Conservation (phyloP, 2,329 filamentous ascomycete species). For the Cercospora zeae-maydis region DNA sequence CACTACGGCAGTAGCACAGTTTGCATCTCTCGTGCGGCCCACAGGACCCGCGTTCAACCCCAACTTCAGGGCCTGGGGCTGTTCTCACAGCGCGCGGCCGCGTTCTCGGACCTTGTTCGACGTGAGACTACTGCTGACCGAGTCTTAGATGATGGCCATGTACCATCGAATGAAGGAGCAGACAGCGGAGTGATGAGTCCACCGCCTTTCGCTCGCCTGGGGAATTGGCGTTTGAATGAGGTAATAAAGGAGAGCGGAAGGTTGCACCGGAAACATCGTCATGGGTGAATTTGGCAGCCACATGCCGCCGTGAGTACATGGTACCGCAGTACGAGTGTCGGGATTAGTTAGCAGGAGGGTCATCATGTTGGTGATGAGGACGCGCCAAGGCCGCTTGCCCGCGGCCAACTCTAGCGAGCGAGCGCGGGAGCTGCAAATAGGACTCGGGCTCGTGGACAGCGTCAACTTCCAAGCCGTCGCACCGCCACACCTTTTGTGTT, state of each 20-base stretch:
- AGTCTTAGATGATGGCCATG: constrained; percentile 11
- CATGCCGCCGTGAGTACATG: constrained; percentile 6
- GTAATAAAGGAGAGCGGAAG: constrained; percentile 8
- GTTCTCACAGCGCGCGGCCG: background rate
- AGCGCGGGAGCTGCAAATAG: constrained; percentile 4
- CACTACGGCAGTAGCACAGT: background rate
- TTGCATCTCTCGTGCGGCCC: background rate
- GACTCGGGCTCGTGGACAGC: constrained; percentile 3
- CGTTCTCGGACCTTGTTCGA: background rate
- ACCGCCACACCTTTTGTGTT: constrained; percentile 9
- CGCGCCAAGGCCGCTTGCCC: constrained; percentile 5
- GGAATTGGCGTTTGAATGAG: background rate
- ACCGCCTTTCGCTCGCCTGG: background rate
- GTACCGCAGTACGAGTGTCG: background rate
- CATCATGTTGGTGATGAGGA: background rate
- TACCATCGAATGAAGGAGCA: constrained; percentile 6
- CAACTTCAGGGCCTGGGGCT: background rate
- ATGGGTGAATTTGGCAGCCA: background rate
- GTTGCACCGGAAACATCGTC: background rate
- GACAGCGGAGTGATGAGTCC: background rate
- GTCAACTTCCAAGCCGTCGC: background rate
- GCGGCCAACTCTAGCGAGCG: background rate
- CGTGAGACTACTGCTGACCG: constrained; percentile 8
- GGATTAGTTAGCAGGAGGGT: background rate
- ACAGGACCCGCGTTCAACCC: background rate